A percentile compares a stretch with the other conserved stretches of the same genome.
phyloP scores from a whole-genome alignment of 345 rosid genomes.

The Pseudoturritis turrita region DNA sequence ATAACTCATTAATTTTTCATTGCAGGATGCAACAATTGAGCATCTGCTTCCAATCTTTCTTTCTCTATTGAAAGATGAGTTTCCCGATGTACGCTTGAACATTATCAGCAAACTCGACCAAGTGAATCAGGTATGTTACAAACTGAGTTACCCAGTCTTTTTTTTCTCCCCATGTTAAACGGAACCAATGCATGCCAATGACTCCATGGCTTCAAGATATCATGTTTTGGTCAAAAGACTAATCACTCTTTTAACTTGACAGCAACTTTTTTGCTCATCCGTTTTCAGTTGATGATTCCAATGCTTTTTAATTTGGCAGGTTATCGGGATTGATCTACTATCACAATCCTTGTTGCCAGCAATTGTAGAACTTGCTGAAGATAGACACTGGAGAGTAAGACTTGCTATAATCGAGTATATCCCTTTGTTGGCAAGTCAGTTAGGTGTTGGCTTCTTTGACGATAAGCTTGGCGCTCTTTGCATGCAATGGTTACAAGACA shows the following conservation, averaged over 20 bases:
- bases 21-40: slow-evolving; percentile 87
- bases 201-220: background rate
- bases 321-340: slow-evolving; percentile 88
- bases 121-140: slow-evolving; percentile 95
- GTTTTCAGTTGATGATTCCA: background rate
- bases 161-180: too few relatives aligned
- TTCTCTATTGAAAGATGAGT: slow-evolving; percentile 93
- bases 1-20: background rate
- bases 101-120: slow-evolving; percentile 99
- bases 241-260: background rate
- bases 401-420: slow-evolving; percentile 96
- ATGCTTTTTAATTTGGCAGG: slow-evolving; percentile 40
- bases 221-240: too few relatives aligned
- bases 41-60: slow-evolving; percentile 96
- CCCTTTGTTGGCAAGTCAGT: slow-evolving; percentile 88
- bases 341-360: slow-evolving; percentile 93
- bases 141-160: background rate
- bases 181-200: background rate
- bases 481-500: slow-evolving; percentile 98
- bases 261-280: background rate
- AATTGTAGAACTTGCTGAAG: slow-evolving; percentile 96
- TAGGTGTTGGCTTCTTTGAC: slow-evolving; percentile 90
- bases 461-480: slow-evolving; percentile 93
- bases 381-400: slow-evolving; percentile 95
- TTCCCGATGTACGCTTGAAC: slow-evolving; percentile 97